Evolutionary conservation across 2,329 filamentous ascomycete species (phyloP).

Genomic region (Graphilbum ipis-grandicollis): DNA sequence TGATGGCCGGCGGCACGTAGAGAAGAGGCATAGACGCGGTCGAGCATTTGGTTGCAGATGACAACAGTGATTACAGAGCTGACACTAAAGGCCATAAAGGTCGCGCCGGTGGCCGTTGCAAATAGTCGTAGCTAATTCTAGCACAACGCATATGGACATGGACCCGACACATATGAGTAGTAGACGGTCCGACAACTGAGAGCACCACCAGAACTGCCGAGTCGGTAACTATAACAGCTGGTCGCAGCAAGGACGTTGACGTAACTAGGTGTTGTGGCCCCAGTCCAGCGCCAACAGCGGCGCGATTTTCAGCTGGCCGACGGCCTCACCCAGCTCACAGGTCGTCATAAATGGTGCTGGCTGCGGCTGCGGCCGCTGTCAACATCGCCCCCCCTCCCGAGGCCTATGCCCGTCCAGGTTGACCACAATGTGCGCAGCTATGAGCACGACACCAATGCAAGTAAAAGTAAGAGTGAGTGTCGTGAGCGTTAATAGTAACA

Average conservation of each 20-base stretch:
- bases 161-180: conserved; percentile 37
- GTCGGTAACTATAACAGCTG: conserved; percentile 26
- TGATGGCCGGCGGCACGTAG: too few species aligned
- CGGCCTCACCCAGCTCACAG: conserved; percentile 49
- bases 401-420: conserved; percentile 23
- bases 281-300: conserved; percentile 35
- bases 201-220: conserved; percentile 24
- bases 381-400: conserved; percentile 16
- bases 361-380: conserved; percentile 22
- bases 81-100: conserved; percentile 38
- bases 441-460: conserved; percentile 36
- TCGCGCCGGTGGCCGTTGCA: conserved; percentile 30
- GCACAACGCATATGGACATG: conserved; percentile 32
- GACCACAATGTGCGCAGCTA: conserved; percentile 30
- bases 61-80: conserved; percentile 29
- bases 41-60: conserved; percentile 31
- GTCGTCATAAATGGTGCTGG: conserved; percentile 46
- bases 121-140: conserved; percentile 30
- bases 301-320: conserved; percentile 42
- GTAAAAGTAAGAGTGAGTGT: conserved; percentile 43
- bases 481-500: conserved; percentile 33
- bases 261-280: too few species aligned
- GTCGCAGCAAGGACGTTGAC: conserved; percentile 29
- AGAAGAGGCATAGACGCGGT: conserved; percentile 34
- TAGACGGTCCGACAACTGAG: conserved; percentile 28